Evolutionary conservation across 768 basidiomycete genomes (phyloP), one percentile per base, ranked within the genome.

Genomic region (Agrocybe praecox): DNA sequence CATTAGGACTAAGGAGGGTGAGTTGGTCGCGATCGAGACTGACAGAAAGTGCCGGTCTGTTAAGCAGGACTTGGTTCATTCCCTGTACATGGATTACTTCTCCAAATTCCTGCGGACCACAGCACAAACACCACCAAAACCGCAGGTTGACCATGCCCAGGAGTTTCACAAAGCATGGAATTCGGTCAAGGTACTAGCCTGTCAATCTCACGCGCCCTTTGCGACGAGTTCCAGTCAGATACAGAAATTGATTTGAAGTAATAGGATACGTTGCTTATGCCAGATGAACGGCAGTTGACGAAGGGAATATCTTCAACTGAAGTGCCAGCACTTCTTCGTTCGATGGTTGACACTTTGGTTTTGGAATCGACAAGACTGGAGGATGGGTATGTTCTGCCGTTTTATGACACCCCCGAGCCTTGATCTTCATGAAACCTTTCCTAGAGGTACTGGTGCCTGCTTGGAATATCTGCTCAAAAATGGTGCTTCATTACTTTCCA

Each of bases 391-490:
- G 89, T 81, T 46, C 40, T 58, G 36, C 44, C 52, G 24, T 40
- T 32, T 21, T 47, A 45, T 57, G 48, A 17, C 17, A n/a, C 17
- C 17, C 44, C 17, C 19, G 52, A 26, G 52, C 36, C 49, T 34
- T 19, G 46, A 43, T 49, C 62, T 52, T 55, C 5, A 55, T 53
- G 49, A 9, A 32, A 29, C 47, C n/a, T 48, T 15, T 49, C 22
- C 29, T 61, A 96, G 95, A 57, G 86, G 82, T 12, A 95, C 94
- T 9, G 96, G 96, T 36, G 87, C 81, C 26, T 97, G 95, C 67
- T 74, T 97, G 49, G 96, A 98, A 72, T 96, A 94, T 70, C 81
- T 96, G 22, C 74, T 98, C 29, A 94, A 94, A 78, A 89, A 96
- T 61, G 92, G 91, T 90, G 59, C 52, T 79, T 54, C 47, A 21